These are phyloP conservation scores for Achaetomium macrosporum DNA, from an alignment of 2,329 filamentous ascomycete genomes.

Conservation along the genomic window DNA sequence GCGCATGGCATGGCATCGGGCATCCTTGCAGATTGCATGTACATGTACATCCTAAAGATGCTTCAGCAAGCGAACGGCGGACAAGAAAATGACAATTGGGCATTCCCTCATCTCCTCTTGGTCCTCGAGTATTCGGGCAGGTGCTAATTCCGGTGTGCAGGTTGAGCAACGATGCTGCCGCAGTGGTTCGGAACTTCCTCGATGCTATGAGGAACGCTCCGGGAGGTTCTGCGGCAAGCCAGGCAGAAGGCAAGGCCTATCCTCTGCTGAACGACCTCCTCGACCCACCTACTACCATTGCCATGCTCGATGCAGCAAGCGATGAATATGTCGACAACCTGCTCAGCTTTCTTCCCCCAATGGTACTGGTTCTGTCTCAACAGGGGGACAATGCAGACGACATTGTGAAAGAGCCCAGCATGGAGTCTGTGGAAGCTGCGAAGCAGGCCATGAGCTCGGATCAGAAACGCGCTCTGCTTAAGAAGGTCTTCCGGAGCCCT, in stretches of 20 bases:
- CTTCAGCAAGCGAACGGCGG: slow-evolving; percentile 14
- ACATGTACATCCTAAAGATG: slow-evolving; percentile 24
- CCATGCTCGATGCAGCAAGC: slow-evolving; percentile 62
- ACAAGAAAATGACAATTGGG: slow-evolving; percentile 17
- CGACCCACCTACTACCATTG: slow-evolving; percentile 68
- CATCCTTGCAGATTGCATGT: slow-evolving; percentile 21
- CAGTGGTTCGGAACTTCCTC: slow-evolving; percentile 82
- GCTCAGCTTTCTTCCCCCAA: slow-evolving; percentile 70
- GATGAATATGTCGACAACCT: slow-evolving; percentile 67
- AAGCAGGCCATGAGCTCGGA: slow-evolving; percentile 64
- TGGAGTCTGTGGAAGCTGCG: slow-evolving; percentile 64
- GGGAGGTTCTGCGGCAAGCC: slow-evolving; percentile 32
- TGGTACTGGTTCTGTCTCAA: slow-evolving; percentile 70
- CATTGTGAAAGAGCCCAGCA: slow-evolving; percentile 58
- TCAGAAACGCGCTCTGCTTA: slow-evolving; percentile 76
- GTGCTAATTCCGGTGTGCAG: slow-evolving; percentile 18
- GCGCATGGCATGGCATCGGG: slow-evolving; percentile 20
- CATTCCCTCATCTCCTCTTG: slow-evolving; percentile 10
- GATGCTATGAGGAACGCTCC: slow-evolving; percentile 65
- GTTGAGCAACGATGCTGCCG: slow-evolving; percentile 55
- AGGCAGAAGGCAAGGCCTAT: slow-evolving; percentile 57
- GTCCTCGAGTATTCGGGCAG: not conserved
- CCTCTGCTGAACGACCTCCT: slow-evolving; percentile 85
- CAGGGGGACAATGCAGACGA: slow-evolving; percentile 54
- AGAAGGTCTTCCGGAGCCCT: slow-evolving; percentile 77